phyloP scores from a whole-genome alignment of 257 asterid genomes.

The Nicotiana tabacum region DNA sequence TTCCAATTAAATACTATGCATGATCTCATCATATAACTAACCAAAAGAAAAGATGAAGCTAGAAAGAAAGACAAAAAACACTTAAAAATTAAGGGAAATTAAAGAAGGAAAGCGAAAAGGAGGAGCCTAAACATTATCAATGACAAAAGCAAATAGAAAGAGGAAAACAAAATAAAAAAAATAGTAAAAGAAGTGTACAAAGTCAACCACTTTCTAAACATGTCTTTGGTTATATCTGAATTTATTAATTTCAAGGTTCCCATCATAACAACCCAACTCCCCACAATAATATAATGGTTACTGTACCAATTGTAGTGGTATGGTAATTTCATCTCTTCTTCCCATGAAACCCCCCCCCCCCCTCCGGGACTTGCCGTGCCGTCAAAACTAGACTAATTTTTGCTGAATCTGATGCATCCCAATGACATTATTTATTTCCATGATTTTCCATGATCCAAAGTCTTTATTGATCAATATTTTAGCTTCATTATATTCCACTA shows the following conservation, averaged over 20 bases:
- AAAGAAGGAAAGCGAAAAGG: background rate
- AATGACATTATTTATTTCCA: background rate
- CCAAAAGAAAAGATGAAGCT: background rate
- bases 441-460: constrained; percentile 8
- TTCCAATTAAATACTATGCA: background rate
- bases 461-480: background rate
- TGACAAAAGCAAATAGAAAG: background rate
- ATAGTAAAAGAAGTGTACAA: background rate
- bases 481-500: background rate
- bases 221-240: background rate
- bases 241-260: background rate
- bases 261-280: background rate
- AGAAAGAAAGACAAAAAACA: background rate
- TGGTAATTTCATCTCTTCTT: background rate
- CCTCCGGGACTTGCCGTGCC: background rate
- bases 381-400: background rate
- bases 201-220: constrained; percentile 10
- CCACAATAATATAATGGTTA: background rate
- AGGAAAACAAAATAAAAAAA: background rate
- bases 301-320: background rate
- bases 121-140: background rate
- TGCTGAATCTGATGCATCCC: constrained; percentile 8
- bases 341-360: background rate
- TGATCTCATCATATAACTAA: constrained; percentile 2
- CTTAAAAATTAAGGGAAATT: background rate